Percentiles rank a stretch among this genome's conserved stretches.
Evolutionary conservation across 2,329 filamentous ascomycete genomes (phyloP).

Genomic region (Fusarium sp.): DNA sequence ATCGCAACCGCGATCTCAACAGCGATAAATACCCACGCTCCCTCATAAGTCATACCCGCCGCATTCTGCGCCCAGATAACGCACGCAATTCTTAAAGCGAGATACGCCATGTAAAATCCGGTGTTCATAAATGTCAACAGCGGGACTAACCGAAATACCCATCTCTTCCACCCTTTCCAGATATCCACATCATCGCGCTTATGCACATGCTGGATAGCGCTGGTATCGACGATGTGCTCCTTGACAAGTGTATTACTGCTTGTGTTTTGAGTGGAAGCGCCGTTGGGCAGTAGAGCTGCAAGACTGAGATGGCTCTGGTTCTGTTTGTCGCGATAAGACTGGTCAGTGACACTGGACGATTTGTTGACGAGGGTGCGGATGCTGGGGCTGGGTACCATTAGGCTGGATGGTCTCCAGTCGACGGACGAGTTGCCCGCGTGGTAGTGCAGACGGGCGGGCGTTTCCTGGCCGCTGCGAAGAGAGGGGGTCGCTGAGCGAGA

Average conservation of each 20-base stretch:
- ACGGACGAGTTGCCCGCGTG: conserved; percentile 43
- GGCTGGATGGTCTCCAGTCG: conserved; percentile 48
- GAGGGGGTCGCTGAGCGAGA: conserved; percentile 47
- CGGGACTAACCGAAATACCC: conserved; percentile 55
- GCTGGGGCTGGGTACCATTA: conserved; percentile 44
- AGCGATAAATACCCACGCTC: conserved; percentile 69
- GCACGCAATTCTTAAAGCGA: conserved; percentile 63
- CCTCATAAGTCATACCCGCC: conserved; percentile 55
- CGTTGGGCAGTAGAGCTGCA: conserved; percentile 53
- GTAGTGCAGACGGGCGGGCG: conserved; percentile 34
- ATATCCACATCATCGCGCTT: conserved; percentile 59
- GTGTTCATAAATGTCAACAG: conserved; percentile 57
- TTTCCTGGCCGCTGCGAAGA: conserved; percentile 44
- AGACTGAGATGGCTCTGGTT: conserved; percentile 59
- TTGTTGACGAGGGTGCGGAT: conserved; percentile 29
- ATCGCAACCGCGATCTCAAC: conserved; percentile 66
- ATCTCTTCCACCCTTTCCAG: conserved; percentile 59
- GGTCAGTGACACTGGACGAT: conserved; percentile 38
- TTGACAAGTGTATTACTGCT: conserved; percentile 46
- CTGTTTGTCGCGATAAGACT: conserved; percentile 45
- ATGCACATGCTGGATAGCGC: conserved; percentile 55
- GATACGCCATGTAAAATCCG: conserved; percentile 61
- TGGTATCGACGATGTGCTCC: conserved; percentile 47
- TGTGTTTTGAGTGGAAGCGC: conserved; percentile 31
- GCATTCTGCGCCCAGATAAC: conserved; percentile 63